Base-by-base conservation (phyloP, 768 basidiomycete genomes). In the Chalciporus sphaerocephalus region DNA sequence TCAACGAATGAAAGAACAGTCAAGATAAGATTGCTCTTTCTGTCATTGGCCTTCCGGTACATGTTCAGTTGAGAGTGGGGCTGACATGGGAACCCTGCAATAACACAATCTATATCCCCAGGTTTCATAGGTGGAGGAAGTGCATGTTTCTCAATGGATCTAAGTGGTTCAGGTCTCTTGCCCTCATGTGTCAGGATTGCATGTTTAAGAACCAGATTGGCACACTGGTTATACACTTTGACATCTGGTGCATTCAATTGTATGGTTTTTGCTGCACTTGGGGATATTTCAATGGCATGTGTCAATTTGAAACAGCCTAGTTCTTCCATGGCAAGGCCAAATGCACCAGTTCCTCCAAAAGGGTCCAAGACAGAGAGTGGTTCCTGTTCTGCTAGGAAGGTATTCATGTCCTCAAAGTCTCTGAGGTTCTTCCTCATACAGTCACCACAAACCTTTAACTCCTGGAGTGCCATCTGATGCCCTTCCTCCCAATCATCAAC, bases 21-120 rank as follows among this genome's bases (percentile, higher is more conserved):
- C 15, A 89, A 68, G 23, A 89, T 79, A 2, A 88, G 63, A 52
- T 81, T 83, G 51, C 76, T 83, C 62, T 87, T 87, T 15, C 62
- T 59, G 53, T 91, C 87, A 49, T 80, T 73, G 6, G 80, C 82
- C 46, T 71, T 79, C 43, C 78, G 78, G 56, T 68, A 87, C 78
- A 81, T 86, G 58, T 91, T 91, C 16, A 89, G 60, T 1, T 61
- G 59, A 0, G 87, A 90, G 56, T 90, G 87, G 3, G 81, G 75
- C 61, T 89, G 87, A 57, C 87, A 92, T 27, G 89, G 89, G 52
- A 91, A 86, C 0, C 90, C 89, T 15, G 81, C 75, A 11, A 77
- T 65, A 12, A 91, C 70, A 22, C 81, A 72, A 40, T 88, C 76
- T 42, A 86, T 75, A 3, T 79, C 72, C 5, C 71, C 76, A 6